phyloP scores from a whole-genome alignment of 495 filamentous ascomycete genomes.

The Xylaria flabelliformis region DNA sequence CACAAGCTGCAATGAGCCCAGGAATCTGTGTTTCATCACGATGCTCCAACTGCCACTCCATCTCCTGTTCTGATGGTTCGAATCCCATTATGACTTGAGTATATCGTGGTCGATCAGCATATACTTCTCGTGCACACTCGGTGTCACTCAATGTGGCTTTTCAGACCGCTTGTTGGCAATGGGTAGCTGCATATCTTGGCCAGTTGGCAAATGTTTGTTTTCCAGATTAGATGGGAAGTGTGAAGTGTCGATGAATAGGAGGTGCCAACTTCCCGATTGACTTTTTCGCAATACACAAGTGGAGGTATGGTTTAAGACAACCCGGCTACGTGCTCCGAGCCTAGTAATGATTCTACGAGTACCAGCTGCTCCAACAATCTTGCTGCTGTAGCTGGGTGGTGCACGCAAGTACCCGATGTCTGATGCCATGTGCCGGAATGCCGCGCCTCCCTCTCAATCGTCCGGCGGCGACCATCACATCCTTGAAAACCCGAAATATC shows the following conservation, averaged over 20 bases:
- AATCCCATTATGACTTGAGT: conserved; percentile 12
- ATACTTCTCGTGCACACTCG: background rate
- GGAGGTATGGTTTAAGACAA: conserved; percentile 14
- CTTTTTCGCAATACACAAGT: background rate
- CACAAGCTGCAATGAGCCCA: conserved; percentile 20
- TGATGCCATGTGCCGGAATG: conserved; percentile 14
- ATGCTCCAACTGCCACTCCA: conserved; percentile 28
- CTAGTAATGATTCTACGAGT: background rate
- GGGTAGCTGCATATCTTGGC: background rate
- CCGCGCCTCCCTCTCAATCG: conserved; percentile 14
- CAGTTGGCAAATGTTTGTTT: background rate
- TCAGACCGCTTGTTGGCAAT: conserved; percentile 4
- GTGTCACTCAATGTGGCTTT: background rate
- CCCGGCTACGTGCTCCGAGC: background rate
- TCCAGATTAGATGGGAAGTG: background rate
- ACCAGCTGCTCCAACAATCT: background rate
- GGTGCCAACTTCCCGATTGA: background rate
- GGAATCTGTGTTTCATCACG: conserved; percentile 17
- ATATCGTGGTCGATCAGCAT: background rate
- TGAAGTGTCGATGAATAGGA: background rate
- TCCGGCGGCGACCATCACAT: background rate
- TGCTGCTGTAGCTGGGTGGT: background rate
- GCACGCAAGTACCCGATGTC: background rate
- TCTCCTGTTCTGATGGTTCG: background rate
- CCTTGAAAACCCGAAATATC: background rate